Base-by-base conservation (phyloP, 2,329 filamentous ascomycete species). In the Graphiopsis chlorocephala region DNA sequence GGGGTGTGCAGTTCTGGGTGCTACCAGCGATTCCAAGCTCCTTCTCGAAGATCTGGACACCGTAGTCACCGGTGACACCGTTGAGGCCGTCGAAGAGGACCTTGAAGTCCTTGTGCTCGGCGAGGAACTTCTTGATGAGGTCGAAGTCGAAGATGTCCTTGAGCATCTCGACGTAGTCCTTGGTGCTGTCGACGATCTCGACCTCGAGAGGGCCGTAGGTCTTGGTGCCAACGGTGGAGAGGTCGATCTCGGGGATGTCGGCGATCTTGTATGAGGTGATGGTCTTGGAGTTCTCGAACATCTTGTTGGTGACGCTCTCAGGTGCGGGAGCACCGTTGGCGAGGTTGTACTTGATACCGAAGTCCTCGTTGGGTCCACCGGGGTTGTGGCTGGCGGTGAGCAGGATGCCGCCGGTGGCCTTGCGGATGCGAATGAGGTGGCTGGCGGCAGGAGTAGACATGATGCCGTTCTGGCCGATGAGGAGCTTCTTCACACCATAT, bases 321-420 rank as follows among this genome's bases (percentile, higher is more conserved):
- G 95, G 95, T 64, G 95, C 95, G 50, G 95, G 95, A 64, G 93
- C 95, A 73, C 95, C 95, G 76, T 99, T 98, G 78, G 92, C 85
- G 66, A 99, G 85, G 85, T 99, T 99, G 87, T 99, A 99, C 84
- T 99, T 99, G 88, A 99, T 99, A 73, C 95, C 95, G 74, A 99
- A 99, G 81, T 99, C 95, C 78, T 95, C 90, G 72, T 87, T 90
- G 68, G 95, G 95, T 94, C 94, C 95, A 79, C 95, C 95, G 67
- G 95, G 93, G 83, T 99, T 99, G 85, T 99, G 95, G 78, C 93
- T 97, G 72, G 95, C 95, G 68, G 95, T 99, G 80, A 99, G 83
- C 67, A 99, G 85, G 75, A 99, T 99, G 77, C 95, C 95, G 75
- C 95, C 95, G 20, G 95, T 99, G 66, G 95, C 95, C 80, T 95